Evolutionary conservation across 176 grass and related monocot genomes (phyloP).

Genomic region (Triticum dicoccoides): DNA sequence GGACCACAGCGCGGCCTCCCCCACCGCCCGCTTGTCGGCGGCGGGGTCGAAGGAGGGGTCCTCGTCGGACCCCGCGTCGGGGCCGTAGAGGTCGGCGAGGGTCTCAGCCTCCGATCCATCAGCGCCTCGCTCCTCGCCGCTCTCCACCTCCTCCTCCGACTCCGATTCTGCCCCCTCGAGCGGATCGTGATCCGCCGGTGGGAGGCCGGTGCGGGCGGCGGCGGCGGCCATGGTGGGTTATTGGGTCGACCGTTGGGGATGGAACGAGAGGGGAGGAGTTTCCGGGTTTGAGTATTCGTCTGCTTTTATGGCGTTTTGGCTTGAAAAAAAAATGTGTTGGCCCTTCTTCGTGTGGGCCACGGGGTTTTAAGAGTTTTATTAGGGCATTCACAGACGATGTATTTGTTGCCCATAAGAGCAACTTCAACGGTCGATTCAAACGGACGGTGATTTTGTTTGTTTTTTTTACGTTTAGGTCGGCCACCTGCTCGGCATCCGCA

Average conservation of each 20-base stretch:
- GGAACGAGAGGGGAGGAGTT: background rate
- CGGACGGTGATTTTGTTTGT: no score
- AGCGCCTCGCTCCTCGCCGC: background rate
- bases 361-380: no score
- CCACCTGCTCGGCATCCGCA: no score
- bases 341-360: background rate
- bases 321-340: background rate
- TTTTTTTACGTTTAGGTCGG: no score
- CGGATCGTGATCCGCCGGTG: background rate
- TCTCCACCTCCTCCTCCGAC: conserved; percentile 14
- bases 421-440: no score
- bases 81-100: background rate
- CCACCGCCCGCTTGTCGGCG: conserved; percentile 5
- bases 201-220: background rate
- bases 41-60: conserved; percentile 26
- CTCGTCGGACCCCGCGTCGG: conserved; percentile 17
- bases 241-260: conserved; percentile 13
- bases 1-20: conserved; percentile 25
- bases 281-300: background rate
- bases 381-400: no score
- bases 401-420: no score
- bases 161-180: background rate
- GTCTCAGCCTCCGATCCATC: background rate
- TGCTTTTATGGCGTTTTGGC: background rate
- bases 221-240: conserved; percentile 11